Evolutionary conservation across 352 stramenopile species (phyloP).

Genomic region (Pythium rishiriense): DNA sequence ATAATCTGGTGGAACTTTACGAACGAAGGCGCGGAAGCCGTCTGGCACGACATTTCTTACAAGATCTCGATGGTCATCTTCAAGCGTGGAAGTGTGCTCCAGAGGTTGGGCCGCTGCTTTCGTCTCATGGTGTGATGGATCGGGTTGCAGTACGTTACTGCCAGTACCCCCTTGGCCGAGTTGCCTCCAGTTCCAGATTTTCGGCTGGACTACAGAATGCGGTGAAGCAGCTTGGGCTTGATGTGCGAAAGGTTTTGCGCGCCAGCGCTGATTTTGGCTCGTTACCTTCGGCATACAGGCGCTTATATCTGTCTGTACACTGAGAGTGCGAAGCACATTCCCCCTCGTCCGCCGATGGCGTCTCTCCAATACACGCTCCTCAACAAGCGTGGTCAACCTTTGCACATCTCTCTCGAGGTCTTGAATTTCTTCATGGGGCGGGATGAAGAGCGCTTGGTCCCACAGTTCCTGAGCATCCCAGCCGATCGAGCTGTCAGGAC

Average conservation of each 20-base stretch:
- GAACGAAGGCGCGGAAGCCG: constrained; percentile 33
- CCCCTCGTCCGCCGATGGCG: constrained; percentile 1
- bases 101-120: not conserved
- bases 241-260: constrained; percentile 4
- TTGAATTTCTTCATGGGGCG: constrained; percentile 46
- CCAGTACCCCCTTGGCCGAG: not conserved
- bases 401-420: constrained; percentile 45
- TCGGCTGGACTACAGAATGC: not conserved
- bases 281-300: constrained; percentile 19
- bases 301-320: constrained; percentile 40
- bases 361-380: constrained; percentile 31
- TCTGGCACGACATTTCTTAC: constrained; percentile 35
- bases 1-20: constrained; percentile 37
- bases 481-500: constrained; percentile 45
- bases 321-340: not conserved
- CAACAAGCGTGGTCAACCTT: constrained; percentile 36
- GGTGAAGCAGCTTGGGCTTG: not conserved
- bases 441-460: constrained; percentile 65
- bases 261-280: constrained; percentile 5
- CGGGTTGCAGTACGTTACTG: not conserved
- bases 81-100: not conserved
- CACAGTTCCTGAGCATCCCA: constrained; percentile 54
- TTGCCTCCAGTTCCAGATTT: constrained; percentile 16
- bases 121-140: not conserved
- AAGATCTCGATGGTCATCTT: constrained; percentile 27